Conservation (phyloP, 2,329 filamentous ascomycete genomes). For the Cladosporium halotolerans region DNA sequence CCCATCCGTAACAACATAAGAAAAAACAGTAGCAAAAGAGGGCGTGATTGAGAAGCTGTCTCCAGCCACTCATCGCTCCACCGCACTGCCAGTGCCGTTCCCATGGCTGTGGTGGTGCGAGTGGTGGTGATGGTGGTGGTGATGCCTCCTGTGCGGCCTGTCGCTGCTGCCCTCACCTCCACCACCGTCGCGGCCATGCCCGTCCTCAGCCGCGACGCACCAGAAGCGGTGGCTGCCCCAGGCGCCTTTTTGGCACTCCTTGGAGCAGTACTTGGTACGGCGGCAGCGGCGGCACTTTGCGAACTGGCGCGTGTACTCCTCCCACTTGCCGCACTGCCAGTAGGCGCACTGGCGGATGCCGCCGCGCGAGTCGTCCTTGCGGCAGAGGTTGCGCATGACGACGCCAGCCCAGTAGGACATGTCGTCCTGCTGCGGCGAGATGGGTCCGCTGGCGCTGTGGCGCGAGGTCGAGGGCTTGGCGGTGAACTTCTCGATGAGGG, state of each 20-base stretch:
- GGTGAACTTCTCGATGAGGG: conserved; percentile 95
- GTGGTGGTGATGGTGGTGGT: conserved; percentile 17
- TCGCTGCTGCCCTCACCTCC: conserved; percentile 17
- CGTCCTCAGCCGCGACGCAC: conserved; percentile 68
- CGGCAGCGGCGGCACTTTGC: conserved; percentile 95
- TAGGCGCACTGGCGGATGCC: conserved; percentile 97
- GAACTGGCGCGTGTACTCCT: conserved; percentile 92
- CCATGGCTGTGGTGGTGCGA: conserved; percentile 17
- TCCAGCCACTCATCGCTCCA: neutral
- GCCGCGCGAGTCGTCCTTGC: conserved; percentile 90
- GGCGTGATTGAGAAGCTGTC: neutral
- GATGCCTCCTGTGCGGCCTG: conserved; percentile 16
- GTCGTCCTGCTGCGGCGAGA: conserved; percentile 37
- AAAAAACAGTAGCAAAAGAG: neutral
- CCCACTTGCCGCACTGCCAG: conserved; percentile 98
- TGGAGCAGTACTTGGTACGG: conserved; percentile 90
- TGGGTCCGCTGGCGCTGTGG: conserved; percentile 43
- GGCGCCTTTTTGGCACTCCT: conserved; percentile 97
- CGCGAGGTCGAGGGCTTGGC: conserved; percentile 59
- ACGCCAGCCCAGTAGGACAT: conserved; percentile 99
- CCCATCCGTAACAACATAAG: neutral
- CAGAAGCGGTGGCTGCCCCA: conserved; percentile 98
- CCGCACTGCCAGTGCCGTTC: neutral
- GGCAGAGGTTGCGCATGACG: conserved; percentile 96
- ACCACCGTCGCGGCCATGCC: conserved; percentile 16